Conservation (phyloP, 306 rosid genomes). For the Begonia masoniana region DNA sequence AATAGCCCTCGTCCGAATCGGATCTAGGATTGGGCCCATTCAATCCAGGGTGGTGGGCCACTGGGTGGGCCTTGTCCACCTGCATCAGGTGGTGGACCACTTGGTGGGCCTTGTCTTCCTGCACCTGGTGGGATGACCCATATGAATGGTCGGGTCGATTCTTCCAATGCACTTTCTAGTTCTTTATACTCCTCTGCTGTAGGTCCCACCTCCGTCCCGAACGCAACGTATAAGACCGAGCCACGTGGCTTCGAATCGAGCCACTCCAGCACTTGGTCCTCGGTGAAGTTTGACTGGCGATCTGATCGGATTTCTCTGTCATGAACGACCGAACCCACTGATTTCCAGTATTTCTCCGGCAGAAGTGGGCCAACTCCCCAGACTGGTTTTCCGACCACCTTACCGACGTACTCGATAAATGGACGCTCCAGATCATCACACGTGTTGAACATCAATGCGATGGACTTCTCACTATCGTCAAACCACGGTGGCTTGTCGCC, state of each 20-base stretch:
- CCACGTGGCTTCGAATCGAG: constrained; percentile 35
- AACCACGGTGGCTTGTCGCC: constrained; percentile 32
- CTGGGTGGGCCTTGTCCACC: background rate
- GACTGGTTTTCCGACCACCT: constrained; percentile 26
- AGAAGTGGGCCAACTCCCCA: constrained; percentile 70
- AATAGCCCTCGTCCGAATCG: constrained; percentile 16
- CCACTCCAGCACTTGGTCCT: constrained; percentile 45
- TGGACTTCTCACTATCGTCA: constrained; percentile 6
- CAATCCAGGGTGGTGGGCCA: background rate
- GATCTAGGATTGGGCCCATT: too few relatives aligned
- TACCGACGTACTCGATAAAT: constrained; percentile 23
- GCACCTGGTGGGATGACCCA: constrained; percentile 41
- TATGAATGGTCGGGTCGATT: constrained; percentile 23
- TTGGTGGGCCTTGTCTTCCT: constrained; percentile 25
- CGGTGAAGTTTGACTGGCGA: constrained; percentile 22
- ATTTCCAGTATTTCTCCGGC: constrained; percentile 48
- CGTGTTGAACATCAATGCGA: constrained; percentile 49
- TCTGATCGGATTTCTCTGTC: constrained; percentile 26
- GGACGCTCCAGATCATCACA: constrained; percentile 53
- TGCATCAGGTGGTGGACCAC: background rate
- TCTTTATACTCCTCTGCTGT: constrained; percentile 19
- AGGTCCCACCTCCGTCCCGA: constrained; percentile 47
- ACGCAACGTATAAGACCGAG: constrained; percentile 38
- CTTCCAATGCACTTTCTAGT: constrained; percentile 33
- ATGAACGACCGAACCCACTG: constrained; percentile 19